Base-by-base conservation (phyloP, 2,329 filamentous ascomycete genomes). In the Calonectria hongkongensis region DNA sequence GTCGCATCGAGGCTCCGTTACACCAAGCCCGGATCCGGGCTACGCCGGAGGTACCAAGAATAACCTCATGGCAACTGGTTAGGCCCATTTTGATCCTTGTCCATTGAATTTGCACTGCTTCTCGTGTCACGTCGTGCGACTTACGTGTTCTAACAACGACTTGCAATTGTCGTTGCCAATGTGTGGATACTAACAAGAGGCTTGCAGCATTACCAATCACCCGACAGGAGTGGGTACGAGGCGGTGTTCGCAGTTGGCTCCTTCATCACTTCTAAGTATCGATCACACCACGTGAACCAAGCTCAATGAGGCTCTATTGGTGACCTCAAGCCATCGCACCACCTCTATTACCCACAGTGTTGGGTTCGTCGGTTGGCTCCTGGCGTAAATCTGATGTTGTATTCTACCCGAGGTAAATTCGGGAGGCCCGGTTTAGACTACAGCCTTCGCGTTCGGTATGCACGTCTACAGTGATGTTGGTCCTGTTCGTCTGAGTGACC, bases 231-330 rank as follows among this genome's bases (percentile, higher is more conserved):
- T 43, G 47, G 63, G 1, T 36, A 28, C 48, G n/a, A 9, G 9
- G 6, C 25, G 6, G 15, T 15, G 25, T 13, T 33, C 8, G 16
- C 9, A 12, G 43, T 27, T 9, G 15, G 43, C 45, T 21, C 25
- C 54, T 25, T 25, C n/a, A 36, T 39, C 45, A 50, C 45, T n/a
- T 13, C n/a, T 30, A 27, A 39, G 25, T 13, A n/a, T 39, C 16
- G 8, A 30, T 66, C 63, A 66, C 63, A 39, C 63, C 63, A 66
- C 47, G 47, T 66, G 63, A 25, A 28, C 18, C 25, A 51, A 54
- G 13, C 47, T 25, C 25, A 43, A 66, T 45, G 48, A 33, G 48
- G 48, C 48, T 56, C 36, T 43, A 39, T 66, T 28, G 30, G 48
- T 30, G 47, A 43, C 33, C 25, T 33, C 48, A 39, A n/a, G 36